These are phyloP conservation scores for Passalora sequoiae DNA, from an alignment of 2,329 filamentous ascomycete genomes.

Conservation along the genomic window DNA sequence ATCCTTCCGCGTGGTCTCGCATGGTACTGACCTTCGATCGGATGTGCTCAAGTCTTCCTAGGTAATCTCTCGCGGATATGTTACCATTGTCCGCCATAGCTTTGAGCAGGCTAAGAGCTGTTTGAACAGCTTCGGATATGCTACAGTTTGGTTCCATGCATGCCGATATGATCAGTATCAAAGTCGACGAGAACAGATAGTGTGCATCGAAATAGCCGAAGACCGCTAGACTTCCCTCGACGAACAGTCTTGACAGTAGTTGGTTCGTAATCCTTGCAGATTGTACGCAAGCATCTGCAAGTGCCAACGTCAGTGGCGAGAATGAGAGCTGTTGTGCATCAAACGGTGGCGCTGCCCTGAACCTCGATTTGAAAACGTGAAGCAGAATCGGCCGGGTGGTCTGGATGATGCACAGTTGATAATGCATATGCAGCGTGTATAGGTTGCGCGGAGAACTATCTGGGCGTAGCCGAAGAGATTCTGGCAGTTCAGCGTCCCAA, in stretches of 20 bases:
- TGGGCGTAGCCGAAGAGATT: conserved; percentile 32
- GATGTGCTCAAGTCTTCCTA: conserved; percentile 37
- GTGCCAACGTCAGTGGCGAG: conserved; percentile 30
- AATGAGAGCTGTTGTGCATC: conserved; percentile 15
- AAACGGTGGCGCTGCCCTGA: conserved; percentile 1
- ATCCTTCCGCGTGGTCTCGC: conserved; percentile 1
- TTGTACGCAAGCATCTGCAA: conserved; percentile 40
- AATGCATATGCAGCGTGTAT: conserved; percentile 35
- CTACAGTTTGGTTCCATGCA: conserved; percentile 32
- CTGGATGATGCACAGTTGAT: conserved; percentile 36
- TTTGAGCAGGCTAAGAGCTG: conserved; percentile 37
- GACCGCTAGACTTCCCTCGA: conserved; percentile 44
- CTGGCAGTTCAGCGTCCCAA: conserved; percentile 36
- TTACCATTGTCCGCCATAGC: conserved; percentile 41
- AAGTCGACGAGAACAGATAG: conserved; percentile 46
- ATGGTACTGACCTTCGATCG: conserved; percentile 6
- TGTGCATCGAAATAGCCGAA: conserved; percentile 48
- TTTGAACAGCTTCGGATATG: conserved; percentile 39
- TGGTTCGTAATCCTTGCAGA: conserved; percentile 44
- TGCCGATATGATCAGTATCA: conserved; percentile 42
- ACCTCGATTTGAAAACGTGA: conserved; percentile 27
- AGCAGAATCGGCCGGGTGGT: conserved; percentile 34
- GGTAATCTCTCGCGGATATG: conserved; percentile 41
- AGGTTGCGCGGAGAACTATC: conserved; percentile 27
- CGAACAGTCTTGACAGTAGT: conserved; percentile 43